Evolutionary conservation across 768 basidiomycete genomes (phyloP), one percentile per base, ranked within the genome.

Genomic region (Russula compacta): DNA sequence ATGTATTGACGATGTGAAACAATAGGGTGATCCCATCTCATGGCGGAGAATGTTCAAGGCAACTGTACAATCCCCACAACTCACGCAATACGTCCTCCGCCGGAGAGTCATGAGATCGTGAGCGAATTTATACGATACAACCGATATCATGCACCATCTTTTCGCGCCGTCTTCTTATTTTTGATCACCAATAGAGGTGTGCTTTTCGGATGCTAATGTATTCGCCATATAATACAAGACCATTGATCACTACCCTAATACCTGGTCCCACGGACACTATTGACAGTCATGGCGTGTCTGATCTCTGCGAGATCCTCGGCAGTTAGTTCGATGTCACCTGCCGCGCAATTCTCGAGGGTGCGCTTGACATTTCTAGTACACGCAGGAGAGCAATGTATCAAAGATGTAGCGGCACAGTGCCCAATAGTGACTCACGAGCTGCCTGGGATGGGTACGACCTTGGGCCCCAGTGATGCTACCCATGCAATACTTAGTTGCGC

Each of bases 21-120:
- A 49, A 10, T 55, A 89, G 85, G 89, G 89, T 0, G 87, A 83
- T 69, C 89, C 88, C 24, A 80, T 89, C 53, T 86, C 83, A 46
- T 91, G 89, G 89, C 76, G 88, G 43, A 79, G 81, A 69, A 75
- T 91, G 40, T 92, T 88, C 86, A 88, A 84, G 68, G 76, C 74
- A 7, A 66, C 87, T 47, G 80, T 88, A 46, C 67, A 71, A 64
- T 81, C 81, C 10, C 71, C 75, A 0, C 68, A 68, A 1, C 76
- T 92, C 10, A 79, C 78, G 54, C 84, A 83, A 15, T 79, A 85
- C 72, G 87, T 91, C 6, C 67, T 77, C 55, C 68, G 61, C 52
- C 56, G 47, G 39, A 35, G 46, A 19, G 29, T 39, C 19, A 57
- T 44, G 42, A 49, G 55, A n/a, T 21, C 39, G 7, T 57, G 50